phyloP scores from a whole-genome alignment of 371 early-diverging fungal genomes.

The Actinomucor elegans region DNA sequence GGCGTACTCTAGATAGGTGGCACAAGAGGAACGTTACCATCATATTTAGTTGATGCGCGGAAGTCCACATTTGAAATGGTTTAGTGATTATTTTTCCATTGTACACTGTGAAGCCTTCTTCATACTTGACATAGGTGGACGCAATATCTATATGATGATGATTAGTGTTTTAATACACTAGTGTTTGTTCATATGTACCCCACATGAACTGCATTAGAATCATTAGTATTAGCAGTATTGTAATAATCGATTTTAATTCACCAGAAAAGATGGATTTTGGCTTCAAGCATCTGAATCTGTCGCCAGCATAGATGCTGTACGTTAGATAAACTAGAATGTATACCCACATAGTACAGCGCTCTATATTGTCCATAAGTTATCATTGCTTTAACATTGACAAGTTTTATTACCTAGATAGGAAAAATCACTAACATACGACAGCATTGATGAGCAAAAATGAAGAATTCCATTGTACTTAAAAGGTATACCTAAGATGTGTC shows the following conservation, averaged over 20 bases:
- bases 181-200: too few species aligned
- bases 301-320: conserved; percentile 24
- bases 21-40: conserved; percentile 13
- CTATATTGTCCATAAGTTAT: conserved; percentile 10
- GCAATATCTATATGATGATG: conserved; percentile 22
- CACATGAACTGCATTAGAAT: conserved; percentile 31
- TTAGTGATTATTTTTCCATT: conserved; percentile 24
- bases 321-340: conserved; percentile 22
- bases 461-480: neutral
- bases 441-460: too few species aligned
- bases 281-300: conserved; percentile 29
- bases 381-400: neutral
- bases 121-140: conserved; percentile 40
- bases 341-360: conserved; percentile 25
- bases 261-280: conserved; percentile 26
- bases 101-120: conserved; percentile 29
- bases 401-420: conserved; percentile 38
- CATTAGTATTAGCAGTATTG: conserved; percentile 33
- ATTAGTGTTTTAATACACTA: too few species aligned
- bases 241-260: conserved; percentile 41
- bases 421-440: conserved; percentile 45
- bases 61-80: conserved; percentile 30
- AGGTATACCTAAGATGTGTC: conserved; percentile 42
- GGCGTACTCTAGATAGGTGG: neutral
- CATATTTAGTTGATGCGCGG: conserved; percentile 19